These are phyloP conservation scores for Saposhnikovia divaricata DNA, from an alignment of 129 eudicot genomes.

Conservation along the genomic window DNA sequence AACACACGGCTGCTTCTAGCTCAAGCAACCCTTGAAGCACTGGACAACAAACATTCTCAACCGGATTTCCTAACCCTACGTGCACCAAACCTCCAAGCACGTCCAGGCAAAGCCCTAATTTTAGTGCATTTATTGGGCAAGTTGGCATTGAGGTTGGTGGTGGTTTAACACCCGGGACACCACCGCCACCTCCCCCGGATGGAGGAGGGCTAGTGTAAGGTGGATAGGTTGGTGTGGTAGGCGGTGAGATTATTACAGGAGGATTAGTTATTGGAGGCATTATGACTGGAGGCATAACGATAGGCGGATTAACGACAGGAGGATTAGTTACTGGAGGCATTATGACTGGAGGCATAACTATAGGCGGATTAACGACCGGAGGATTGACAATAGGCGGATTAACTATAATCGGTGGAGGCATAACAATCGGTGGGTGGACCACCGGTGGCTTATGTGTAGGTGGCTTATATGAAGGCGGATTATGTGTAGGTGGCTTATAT, in stretches of 20 bases:
- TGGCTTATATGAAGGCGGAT: background rate
- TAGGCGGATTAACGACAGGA: slow-evolving; percentile 26
- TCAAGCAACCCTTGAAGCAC: slow-evolving; percentile 81
- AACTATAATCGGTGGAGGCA: slow-evolving; percentile 30
- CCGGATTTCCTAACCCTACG: slow-evolving; percentile 68
- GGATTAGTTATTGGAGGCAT: slow-evolving; percentile 37
- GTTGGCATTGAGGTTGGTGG: slow-evolving; percentile 34
- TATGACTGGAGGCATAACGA: slow-evolving; percentile 28
- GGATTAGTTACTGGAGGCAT: slow-evolving; percentile 36
- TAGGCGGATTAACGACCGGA: slow-evolving; percentile 26
- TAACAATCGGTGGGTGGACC: slow-evolving; percentile 38
- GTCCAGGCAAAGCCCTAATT: slow-evolving; percentile 84
- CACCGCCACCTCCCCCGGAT: slow-evolving; percentile 26
- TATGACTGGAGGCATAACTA: slow-evolving; percentile 28
- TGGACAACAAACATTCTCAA: slow-evolving; percentile 71
- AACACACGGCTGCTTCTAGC: slow-evolving; percentile 88
- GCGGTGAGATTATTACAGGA: slow-evolving; percentile 34
- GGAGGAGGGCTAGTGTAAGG: slow-evolving; percentile 48
- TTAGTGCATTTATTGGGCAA: slow-evolving; percentile 77
- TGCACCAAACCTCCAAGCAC: slow-evolving; percentile 83
- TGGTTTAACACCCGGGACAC: slow-evolving; percentile 9
- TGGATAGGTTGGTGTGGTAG: slow-evolving; percentile 35
- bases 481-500: background rate
- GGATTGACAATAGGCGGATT: slow-evolving; percentile 31
- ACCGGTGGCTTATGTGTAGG: slow-evolving; percentile 22